Evolutionary conservation across 192 early-diverging fungal species (phyloP), one percentile per base, ranked within the genome.

Genomic region (Kickxella alabastrina): DNA sequence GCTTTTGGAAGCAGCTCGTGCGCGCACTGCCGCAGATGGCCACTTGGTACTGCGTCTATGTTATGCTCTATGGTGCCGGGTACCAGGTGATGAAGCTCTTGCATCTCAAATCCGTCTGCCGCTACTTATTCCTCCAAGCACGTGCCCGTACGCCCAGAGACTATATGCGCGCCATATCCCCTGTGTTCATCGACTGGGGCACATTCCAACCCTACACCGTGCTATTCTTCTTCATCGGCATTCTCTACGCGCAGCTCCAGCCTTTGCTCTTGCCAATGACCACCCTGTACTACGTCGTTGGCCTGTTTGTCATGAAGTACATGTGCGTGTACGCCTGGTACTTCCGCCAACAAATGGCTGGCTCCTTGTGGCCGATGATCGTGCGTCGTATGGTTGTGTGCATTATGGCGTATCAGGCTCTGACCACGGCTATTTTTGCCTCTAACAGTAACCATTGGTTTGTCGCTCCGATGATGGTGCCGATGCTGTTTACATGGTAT

Each of bases 251-350:
- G 12, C 80, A 83, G 45, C 68, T 91, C 12, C 74, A 77, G 26
- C 87, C 89, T 0, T 57, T 87, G 14, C 81, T 91, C 43, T 57
- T 91, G 48, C 66, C 80, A 15, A 85, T 91, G 78, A 81, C 83
- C 15, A 50, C 75, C 10, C 49, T 88, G 24, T 91, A 87, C 51
- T 89, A 82, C 53, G 43, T 69, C 6, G 25, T 87, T 14, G 77
- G 80, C 1, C 81, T 82, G 21, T 54, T 89, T 28, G 80, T 85
- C 0, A 81, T 76, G 68, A 88, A 88, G 69, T 91, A 91, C 67
- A 85, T 86, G 59, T 63, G 86, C 26, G 72, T 86, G n/a, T 88
- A 87, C 70, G 81, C 86, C 12, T 85, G 85, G 59, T 87, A 86
- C 52, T 84, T 87, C 52, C 79, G 85, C 14, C 84, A 87, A 27